Conservation (phyloP, 495 filamentous ascomycete species). For the Aspergillus nanangensis region DNA sequence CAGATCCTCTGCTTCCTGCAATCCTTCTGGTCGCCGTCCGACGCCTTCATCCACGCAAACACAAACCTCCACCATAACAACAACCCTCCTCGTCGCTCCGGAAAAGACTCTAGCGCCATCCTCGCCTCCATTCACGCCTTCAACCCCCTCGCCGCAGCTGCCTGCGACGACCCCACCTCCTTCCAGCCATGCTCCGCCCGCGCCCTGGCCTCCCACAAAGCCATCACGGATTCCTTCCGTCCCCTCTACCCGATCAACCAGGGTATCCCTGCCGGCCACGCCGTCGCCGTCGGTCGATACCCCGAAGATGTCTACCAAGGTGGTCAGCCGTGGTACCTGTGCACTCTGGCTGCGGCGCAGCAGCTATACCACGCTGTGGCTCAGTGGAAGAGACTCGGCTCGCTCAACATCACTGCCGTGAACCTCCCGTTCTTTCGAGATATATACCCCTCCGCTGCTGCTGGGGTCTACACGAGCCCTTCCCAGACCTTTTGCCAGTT, state of each 20-base stretch:
- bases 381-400: conserved; percentile 50
- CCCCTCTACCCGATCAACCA: conserved; percentile 3
- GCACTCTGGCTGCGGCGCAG: conserved; percentile 56
- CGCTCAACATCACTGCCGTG: conserved; percentile 45
- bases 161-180: conserved; percentile 36
- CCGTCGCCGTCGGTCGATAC: conserved; percentile 46
- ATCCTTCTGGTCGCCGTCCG: conserved; percentile 51
- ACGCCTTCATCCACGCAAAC: conserved; percentile 51
- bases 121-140: conserved; percentile 56
- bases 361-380: conserved; percentile 57
- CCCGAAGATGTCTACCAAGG: conserved; percentile 61
- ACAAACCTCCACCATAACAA: too few species aligned
- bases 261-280: neutral
- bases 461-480: conserved; percentile 18
- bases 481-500: neutral
- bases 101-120: conserved; percentile 50
- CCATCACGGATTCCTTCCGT: neutral
- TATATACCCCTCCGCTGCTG: conserved; percentile 38
- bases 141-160: conserved; percentile 46
- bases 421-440: conserved; percentile 55
- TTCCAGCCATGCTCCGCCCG: conserved; percentile 45
- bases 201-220: conserved; percentile 47
- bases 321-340: conserved; percentile 60
- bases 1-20: conserved; percentile 51
- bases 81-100: conserved; percentile 19